Percentiles rank a stretch among this genome's conserved stretches.
These are phyloP conservation scores for Butyriboletus loyo DNA, from an alignment of 768 basidiomycete genomes.

Conservation along the genomic window DNA sequence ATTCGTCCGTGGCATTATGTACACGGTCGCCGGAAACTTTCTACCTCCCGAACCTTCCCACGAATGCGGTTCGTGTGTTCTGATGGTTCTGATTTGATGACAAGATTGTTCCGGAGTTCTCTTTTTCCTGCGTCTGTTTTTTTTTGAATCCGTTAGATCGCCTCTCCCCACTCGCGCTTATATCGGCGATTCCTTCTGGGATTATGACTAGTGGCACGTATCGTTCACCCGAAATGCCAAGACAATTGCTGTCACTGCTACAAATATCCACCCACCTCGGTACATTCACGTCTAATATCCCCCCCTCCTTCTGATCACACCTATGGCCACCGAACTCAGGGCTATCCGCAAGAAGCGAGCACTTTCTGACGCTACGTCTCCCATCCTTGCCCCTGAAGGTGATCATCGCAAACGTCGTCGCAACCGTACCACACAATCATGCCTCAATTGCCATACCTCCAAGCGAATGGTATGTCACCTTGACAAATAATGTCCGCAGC, in stretches of 20 bases:
- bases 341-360: slow-evolving; percentile 32
- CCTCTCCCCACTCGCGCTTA: slow-evolving; percentile 4
- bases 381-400: slow-evolving; percentile 38
- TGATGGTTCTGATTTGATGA: slow-evolving; percentile 16
- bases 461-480: slow-evolving; percentile 59
- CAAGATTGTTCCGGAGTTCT: slow-evolving; percentile 12
- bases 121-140: slow-evolving; percentile 15
- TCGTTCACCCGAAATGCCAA: slow-evolving; percentile 19
- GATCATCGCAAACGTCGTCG: slow-evolving; percentile 63
- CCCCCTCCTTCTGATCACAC: not conserved
- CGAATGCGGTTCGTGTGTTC: slow-evolving; percentile 19
- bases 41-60: too few species aligned
- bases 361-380: slow-evolving; percentile 21
- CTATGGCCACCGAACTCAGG: slow-evolving; percentile 29
- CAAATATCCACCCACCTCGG: slow-evolving; percentile 25
- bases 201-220: slow-evolving; percentile 3
- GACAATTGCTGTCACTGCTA: slow-evolving; percentile 16
- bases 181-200: slow-evolving; percentile 10
- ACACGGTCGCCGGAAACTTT: not conserved
- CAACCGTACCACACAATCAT: slow-evolving; percentile 72
- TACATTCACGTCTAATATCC: not conserved
- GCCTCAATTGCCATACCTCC: slow-evolving; percentile 69
- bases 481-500: not conserved
- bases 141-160: slow-evolving; percentile 14
- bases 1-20: not conserved